A percentile compares a stretch with the other conserved stretches of the same genome.
These are phyloP conservation scores for Moesziomyces globuligerus DNA, from an alignment of 1,284 basidiomycete genomes.

Conservation along the genomic window DNA sequence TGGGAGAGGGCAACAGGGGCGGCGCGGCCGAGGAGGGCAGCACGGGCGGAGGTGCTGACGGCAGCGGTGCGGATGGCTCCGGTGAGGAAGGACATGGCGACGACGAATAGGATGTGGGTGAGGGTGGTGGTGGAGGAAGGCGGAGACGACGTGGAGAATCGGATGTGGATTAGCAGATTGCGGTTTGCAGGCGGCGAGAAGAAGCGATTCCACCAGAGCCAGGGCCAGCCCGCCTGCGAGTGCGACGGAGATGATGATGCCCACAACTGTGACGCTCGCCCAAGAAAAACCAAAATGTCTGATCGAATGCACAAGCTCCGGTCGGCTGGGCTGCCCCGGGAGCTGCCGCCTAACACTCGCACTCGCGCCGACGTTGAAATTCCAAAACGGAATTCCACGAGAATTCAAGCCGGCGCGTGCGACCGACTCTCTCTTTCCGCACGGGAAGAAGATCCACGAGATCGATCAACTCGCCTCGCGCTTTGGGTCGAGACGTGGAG, in stretches of 20 bases:
- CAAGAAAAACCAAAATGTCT: background rate
- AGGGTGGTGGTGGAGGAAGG: conserved; percentile 5
- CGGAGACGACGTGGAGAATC: no score
- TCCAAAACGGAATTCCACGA: conserved; percentile 10
- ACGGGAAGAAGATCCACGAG: conserved; percentile 13
- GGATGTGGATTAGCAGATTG: no score
- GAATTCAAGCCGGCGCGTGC: background rate
- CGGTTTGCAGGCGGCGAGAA: no score
- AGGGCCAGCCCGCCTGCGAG: no score
- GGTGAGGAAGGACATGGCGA: conserved; percentile 58
- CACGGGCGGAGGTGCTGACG: conserved; percentile 54
- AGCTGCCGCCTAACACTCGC: conserved; percentile 17
- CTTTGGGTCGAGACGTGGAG: conserved; percentile 38
- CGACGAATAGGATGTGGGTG: conserved; percentile 2
- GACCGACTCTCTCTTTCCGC: conserved; percentile 14
- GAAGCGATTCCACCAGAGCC: no score
- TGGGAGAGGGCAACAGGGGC: conserved; percentile 45
- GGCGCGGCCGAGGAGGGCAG: conserved; percentile 41
- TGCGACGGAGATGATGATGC: no score
- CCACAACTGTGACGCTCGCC: no score
- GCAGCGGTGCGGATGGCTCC: conserved; percentile 60
- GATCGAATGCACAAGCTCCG: background rate
- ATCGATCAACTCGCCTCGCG: conserved; percentile 15
- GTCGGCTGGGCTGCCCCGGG: conserved; percentile 6
- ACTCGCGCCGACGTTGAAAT: conserved; percentile 16